These are phyloP conservation scores for Alternaria brassicae DNA, from an alignment of 2,329 filamentous ascomycete species.

Conservation along the genomic window DNA sequence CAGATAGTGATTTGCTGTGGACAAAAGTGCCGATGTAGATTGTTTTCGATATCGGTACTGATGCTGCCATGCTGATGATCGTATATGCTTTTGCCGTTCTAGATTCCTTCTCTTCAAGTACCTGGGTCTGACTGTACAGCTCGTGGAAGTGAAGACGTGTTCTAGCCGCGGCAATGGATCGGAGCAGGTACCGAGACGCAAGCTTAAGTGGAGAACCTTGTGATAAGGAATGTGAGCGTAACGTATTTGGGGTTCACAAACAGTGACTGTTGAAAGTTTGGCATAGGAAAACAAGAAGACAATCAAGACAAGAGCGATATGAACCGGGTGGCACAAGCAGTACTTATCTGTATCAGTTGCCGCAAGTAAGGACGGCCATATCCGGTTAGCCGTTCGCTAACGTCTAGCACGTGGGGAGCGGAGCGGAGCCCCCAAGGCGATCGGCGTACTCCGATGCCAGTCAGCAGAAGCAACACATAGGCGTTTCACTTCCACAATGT, in stretches of 20 bases:
- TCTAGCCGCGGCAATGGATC: not conserved
- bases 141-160: not conserved
- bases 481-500: not conserved
- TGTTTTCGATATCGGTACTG: slow-evolving; percentile 37
- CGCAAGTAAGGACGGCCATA: slow-evolving; percentile 4
- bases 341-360: slow-evolving; percentile 25
- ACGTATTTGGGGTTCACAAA: not conserved
- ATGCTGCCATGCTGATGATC: slow-evolving; percentile 38
- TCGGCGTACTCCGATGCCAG: slow-evolving; percentile 29
- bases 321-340: not conserved
- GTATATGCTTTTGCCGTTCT: not conserved
- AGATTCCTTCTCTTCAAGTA: not conserved
- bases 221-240: not conserved
- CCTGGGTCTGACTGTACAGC: not conserved
- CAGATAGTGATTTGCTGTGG: slow-evolving; percentile 58
- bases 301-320: not conserved
- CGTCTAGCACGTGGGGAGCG: slow-evolving; percentile 24
- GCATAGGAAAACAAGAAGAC: not conserved
- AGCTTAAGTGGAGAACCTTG: not conserved
- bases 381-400: slow-evolving; percentile 29
- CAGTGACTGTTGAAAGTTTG: not conserved
- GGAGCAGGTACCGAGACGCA: not conserved
- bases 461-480: slow-evolving; percentile 15
- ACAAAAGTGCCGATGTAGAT: slow-evolving; percentile 70
- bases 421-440: slow-evolving; percentile 10